Evolutionary conservation across 2,329 filamentous ascomycete genomes (phyloP), one percentile per base, ranked within the genome.

Genomic region (Colletotrichum sp.): DNA sequence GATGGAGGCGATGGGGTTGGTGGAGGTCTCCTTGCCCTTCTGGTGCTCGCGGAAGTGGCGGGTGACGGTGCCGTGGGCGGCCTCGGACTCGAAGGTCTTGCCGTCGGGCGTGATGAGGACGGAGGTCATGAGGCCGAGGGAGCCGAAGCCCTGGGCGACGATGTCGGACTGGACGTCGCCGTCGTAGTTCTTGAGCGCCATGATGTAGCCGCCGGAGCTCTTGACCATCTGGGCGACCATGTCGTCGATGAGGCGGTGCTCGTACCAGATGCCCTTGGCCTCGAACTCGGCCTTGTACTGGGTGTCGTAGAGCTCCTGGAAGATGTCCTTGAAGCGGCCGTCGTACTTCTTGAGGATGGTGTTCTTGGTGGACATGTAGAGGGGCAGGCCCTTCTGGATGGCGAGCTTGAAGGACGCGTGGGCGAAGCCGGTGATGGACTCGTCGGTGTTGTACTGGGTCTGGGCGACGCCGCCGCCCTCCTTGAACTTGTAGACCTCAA

Each of bases 221-320:
- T 99, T 99, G 91, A 99, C 95, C 97, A 99, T 99, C 91, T 99
- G 97, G 66, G 97, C 97, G 79, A 99, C 97, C 97, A 99, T 99
- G 88, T 99, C 97, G 88, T 99, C 97, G 84, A 99, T 99, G 80
- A 99, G 91, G 83, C 97, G 95, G 89, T 99, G 97, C 93, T 99
- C 97, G 85, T 99, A 99, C 97, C 97, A 99, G 88, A 99, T 98
- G 78, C 92, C 92, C 90, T 96, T 95, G 83, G 93, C 93, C 85
- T 98, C 96, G 81, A 99, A 99, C 60, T 95, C 91, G 85, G 92
- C 90, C 90, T 95, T 94, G 90, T 99, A 99, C 81, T 93, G 89
- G 75, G 90, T 91, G 78, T 99, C 95, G 88, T 96, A 99, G 82
- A 99, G 92, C 83, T 98, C 95, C 91, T 99, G 95, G 93, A 99